Base-by-base conservation (phyloP, 805 yeast species). In the Saccharomyces cerevisiae region DNA sequence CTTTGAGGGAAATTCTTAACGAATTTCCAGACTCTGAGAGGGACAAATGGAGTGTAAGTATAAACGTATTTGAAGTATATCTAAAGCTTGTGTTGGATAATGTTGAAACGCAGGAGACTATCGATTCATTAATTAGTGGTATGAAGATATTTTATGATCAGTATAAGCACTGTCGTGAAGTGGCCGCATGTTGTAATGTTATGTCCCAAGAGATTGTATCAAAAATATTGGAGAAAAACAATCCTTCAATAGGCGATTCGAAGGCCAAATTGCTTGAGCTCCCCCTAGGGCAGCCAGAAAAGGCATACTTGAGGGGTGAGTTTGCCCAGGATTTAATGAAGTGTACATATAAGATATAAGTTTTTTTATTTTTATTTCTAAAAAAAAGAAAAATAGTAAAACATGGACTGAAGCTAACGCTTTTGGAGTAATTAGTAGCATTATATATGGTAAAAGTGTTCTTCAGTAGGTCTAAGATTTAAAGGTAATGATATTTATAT, bases 21-120 rank as follows among this genome's bases (percentile, higher is more conserved):
- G 56, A 65, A 55, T 79, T 79, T 67, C 85, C 84, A 11, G 70
- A 67, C 41, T 62, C 63, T 0, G 68, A 65, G 26, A 70, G 79
- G 13, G 67, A 78, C 2, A 73, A 72, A 43, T 85, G 87, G 85
- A 68, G 73, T 22, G 69, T 68, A 30, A 87, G 88, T 1, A 80
- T 85, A 28, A 84, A 79, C 0, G 71, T 85, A 4, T 87, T 80
- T 64, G 72, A 74, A 36, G 74, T 75, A 32, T 87, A 79, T 62
- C 61, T 83, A 43, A 66, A 70, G 11, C 55, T 65, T 17, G 46
- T 78, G 31, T 51, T 63, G 24, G 65, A 66, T 14, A 55, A 59
- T 2, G 59, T 59, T 3, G 50, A 53, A 3, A 56, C 58, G 17
- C 62, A 66, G n/a, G 53, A 59, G 2, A 55, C 67, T 1, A 56